Conservation (phyloP, 805 yeast genomes). For the Metschnikowia similis region DNA sequence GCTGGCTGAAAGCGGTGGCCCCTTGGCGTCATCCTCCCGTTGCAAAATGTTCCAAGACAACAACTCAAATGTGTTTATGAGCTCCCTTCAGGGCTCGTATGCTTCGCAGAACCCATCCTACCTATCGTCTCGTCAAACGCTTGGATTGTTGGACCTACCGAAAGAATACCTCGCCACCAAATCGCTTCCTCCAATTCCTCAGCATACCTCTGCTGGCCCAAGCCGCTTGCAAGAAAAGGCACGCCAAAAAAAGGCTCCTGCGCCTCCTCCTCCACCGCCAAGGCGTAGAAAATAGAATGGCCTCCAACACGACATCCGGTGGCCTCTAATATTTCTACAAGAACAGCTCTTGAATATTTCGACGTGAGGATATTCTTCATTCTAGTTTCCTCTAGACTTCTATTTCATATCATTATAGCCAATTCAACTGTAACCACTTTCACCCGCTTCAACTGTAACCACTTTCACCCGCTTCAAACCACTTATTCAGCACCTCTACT, state of each 20-base stretch:
- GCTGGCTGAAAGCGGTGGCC: background rate
- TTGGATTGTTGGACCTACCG: conserved; percentile 29
- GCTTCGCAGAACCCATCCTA: background rate
- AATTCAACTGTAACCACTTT: no score
- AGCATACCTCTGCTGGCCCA: conserved; percentile 4
- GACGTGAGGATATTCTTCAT: no score
- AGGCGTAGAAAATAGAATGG: conserved; percentile 6
- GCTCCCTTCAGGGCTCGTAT: background rate
- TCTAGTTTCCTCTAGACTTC: no score
- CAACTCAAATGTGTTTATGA: conserved; percentile 27
- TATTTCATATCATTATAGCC: no score
- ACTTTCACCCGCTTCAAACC: background rate
- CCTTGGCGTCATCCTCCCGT: background rate
- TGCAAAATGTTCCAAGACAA: conserved; percentile 17
- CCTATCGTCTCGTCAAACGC: conserved; percentile 6
- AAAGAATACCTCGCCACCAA: conserved; percentile 26
- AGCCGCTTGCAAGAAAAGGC: conserved; percentile 24
- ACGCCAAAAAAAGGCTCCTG: conserved; percentile 33
- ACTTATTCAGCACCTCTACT: background rate
- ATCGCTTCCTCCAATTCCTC: conserved; percentile 18
- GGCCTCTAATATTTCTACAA: background rate
- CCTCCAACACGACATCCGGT: background rate
- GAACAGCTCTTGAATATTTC: background rate
- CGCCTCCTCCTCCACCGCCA: conserved; percentile 34
- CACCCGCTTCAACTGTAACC: background rate